Evolutionary conservation across 176 grass and related monocot species (phyloP).

Genomic region (Typha latifolia): DNA sequence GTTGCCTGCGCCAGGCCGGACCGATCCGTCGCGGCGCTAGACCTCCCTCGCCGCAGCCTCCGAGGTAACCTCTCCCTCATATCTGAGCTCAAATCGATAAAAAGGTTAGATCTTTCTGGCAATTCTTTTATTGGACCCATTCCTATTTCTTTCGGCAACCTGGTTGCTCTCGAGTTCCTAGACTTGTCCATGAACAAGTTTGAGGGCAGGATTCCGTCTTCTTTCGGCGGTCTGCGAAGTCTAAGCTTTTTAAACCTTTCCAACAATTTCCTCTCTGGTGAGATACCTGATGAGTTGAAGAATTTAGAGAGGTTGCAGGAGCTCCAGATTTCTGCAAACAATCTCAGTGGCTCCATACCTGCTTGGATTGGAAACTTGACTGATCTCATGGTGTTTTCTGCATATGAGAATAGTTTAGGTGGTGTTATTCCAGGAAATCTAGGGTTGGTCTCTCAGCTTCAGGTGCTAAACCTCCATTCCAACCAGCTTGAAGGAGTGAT

Average conservation of each 20-base stretch:
- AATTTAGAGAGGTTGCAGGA: conserved; percentile 36
- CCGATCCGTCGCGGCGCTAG: conserved; percentile 42
- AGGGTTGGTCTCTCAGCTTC: conserved; percentile 43
- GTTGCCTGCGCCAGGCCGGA: conserved; percentile 42
- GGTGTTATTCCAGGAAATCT: conserved; percentile 55
- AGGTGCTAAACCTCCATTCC: conserved; percentile 83
- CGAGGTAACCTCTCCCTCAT: conserved; percentile 50
- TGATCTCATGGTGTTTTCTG: conserved; percentile 54
- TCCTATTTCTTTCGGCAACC: conserved; percentile 27
- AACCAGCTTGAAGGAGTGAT: conserved; percentile 68
- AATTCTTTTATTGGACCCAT: conserved; percentile 45
- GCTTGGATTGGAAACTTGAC: conserved; percentile 49
- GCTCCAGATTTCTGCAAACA: conserved; percentile 71
- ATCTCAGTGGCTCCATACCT: conserved; percentile 53
- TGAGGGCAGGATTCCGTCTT: conserved; percentile 31
- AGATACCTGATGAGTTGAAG: conserved; percentile 40
- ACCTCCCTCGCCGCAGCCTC: conserved; percentile 52
- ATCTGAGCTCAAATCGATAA: conserved; percentile 23
- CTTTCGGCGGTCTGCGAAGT: conserved; percentile 18
- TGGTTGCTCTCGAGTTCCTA: conserved; percentile 49
- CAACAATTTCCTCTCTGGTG: conserved; percentile 49
- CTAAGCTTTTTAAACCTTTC: conserved; percentile 75
- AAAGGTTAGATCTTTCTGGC: conserved; percentile 60
- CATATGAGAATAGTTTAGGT: conserved; percentile 70
- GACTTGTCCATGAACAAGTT: conserved; percentile 76